Evolutionary conservation across 179 eudicot species (phyloP), one percentile per base, ranked within the genome.

Genomic region (Amaranthus tricolor): DNA sequence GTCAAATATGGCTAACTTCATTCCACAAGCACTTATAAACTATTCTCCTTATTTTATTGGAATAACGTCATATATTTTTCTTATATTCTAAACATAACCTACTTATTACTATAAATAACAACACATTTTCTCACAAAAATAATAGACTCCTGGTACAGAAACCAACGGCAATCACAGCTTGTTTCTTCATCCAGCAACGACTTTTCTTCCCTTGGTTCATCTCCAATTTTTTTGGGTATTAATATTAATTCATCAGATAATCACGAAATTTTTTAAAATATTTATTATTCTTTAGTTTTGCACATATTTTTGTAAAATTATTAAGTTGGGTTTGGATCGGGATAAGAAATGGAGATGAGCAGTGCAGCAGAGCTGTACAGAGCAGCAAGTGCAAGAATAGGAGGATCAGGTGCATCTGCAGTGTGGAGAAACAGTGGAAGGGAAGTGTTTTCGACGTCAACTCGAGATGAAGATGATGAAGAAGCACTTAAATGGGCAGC

Each of bases 401-500:
- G 40, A 4, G 40, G 40, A 31, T 31, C 40, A 31, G 40, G 86
- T 58, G 84, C 96, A 1, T 88, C 84, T 53, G 77, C 76, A 51
- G 47, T 21, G 49, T 93, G 98, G 98, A 87, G 90, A 66, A 77
- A 62, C 24, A 91, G 87, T 55, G 88, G 86, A 0, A 80, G 89
- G 55, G 95, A 89, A 11, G 84, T 84, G 2, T 91, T 93, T 71
- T 86, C 97, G 11, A 73, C 68, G 40, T 89, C 97, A 4, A 81
- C 80, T 5, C 44, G 78, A 2, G 94, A 86, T 7, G 89, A 86
- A 81, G 91, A 90, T 43, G 97, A 92, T 67, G 98, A 93, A 77
- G 98, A 93, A 68, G 98, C 96, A 19, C 77, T 93, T 4, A 91
- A 77, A 78, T 93, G 98, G 98, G 96, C 98, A 16, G 92, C 98